These are phyloP conservation scores for Pochonia chlamydosporia DNA, from an alignment of 2,329 filamentous ascomycete species.

Conservation along the genomic window DNA sequence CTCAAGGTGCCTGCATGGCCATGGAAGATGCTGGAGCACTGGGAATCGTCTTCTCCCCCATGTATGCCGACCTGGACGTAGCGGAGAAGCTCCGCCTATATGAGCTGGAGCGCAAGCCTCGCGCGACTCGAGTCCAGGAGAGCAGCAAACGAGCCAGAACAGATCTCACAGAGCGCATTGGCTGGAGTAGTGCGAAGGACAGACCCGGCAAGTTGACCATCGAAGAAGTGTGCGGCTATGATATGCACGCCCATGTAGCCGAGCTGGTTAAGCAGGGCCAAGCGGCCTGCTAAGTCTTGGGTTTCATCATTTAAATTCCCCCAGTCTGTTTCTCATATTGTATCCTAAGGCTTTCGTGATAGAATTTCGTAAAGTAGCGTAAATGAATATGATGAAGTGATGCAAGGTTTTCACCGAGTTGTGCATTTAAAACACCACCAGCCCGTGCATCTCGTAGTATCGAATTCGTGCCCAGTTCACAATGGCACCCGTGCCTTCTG, in stretches of 20 bases:
- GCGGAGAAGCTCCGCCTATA: conserved; percentile 39
- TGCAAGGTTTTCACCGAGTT: background rate
- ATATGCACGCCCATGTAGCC: conserved; percentile 20
- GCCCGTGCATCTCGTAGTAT: conserved; percentile 29
- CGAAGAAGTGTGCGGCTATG: conserved; percentile 56
- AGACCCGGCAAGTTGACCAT: conserved; percentile 54
- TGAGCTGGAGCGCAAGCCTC: conserved; percentile 40
- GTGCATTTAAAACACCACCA: conserved; percentile 23
- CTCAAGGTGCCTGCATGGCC: conserved; percentile 60
- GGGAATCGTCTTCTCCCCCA: conserved; percentile 47
- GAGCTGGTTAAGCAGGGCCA: conserved; percentile 7
- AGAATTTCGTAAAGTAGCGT: background rate
- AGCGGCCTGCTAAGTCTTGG: background rate
- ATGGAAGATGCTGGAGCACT: conserved; percentile 58
- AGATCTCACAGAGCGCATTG: conserved; percentile 41
- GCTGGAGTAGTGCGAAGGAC: conserved; percentile 31
- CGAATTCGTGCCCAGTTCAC: conserved; percentile 30
- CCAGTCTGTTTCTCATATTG: background rate
- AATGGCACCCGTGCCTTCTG: conserved; percentile 18
- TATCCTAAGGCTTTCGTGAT: too few species aligned
- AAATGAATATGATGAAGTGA: background rate
- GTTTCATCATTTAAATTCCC: background rate
- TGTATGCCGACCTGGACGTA: conserved; percentile 33
- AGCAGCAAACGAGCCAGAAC: conserved; percentile 45
- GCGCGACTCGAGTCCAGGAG: conserved; percentile 44